Evolutionary conservation across 305 asterid genomes (phyloP), one percentile per base, ranked within the genome.

Genomic region (Andrographis paniculata): DNA sequence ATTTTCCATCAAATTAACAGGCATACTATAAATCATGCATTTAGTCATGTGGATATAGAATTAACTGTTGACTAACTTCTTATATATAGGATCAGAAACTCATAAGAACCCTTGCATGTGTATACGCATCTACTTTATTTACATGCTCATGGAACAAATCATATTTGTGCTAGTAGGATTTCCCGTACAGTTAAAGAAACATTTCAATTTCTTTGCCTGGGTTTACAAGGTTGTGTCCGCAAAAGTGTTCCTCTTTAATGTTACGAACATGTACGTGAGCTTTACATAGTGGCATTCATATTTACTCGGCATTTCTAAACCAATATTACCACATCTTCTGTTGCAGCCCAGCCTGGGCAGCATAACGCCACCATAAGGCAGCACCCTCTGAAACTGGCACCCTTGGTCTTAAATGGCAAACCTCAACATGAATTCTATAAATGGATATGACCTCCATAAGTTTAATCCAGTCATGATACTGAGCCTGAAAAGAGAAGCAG

Each of bases 401-500:
- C 76, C 53, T 42, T 5, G 99, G 99, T 62, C 99, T 80, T 71
- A 91, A 77, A 75, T 91, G 96, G 58, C 88, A 84, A 47, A 80
- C 73, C 62, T 91, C 99, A 16, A 91, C 80, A 56, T 70, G 73
- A 38, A 74, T 68, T 69, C 78, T 83, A 62, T 86, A 79, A 40
- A 86, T 78, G 45, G 99, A 77, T 71, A 91, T 77, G 65, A 74
- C 87, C 81, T 91, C 99, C 95, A 87, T 57, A 70, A 91, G 91
- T 67, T 86, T 79, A 65, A 91, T 91, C 99, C 99, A 91, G 51
- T 91, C 99, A 72, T 91, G 94, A 79, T 91, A 87, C 63, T 91
- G 99, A 46, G 84, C 87, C 99, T 91, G 80, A 48, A 63, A 67
- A 35, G 58, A 61, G 49, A 43, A 61, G 38, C 45, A 60, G 22